A percentile compares a stretch with the other conserved stretches of the same genome.
Evolutionary conservation across 2,329 filamentous ascomycete genomes (phyloP).

Genomic region (Nemania sp.): DNA sequence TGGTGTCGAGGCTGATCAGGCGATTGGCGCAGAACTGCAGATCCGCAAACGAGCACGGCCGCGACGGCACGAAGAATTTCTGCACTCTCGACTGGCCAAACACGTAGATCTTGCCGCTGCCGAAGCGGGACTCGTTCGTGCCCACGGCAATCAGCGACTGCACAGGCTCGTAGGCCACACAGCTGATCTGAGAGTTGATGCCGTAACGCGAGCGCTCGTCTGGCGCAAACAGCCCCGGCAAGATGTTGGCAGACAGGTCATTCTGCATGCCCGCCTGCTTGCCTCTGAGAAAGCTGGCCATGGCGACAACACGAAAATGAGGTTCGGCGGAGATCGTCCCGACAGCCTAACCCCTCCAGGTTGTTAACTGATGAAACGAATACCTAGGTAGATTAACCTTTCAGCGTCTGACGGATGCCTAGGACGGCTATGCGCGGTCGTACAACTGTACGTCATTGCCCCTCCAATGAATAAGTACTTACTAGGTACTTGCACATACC

Average conservation of each 20-base stretch:
- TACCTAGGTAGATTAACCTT: not conserved
- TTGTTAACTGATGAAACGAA: not conserved
- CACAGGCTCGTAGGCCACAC: conserved; percentile 87
- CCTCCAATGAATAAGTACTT: no score
- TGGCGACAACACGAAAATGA: conserved; percentile 46
- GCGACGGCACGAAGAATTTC: conserved; percentile 70
- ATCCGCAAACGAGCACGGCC: conserved; percentile 72
- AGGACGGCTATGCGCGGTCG: no score
- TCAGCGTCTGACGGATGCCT: no score
- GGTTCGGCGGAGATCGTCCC: not conserved
- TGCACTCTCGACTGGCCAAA: conserved; percentile 82
- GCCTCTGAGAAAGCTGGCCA: conserved; percentile 86
- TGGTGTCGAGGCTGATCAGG: conserved; percentile 80
- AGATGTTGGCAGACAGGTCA: conserved; percentile 83
- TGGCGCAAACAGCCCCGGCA: conserved; percentile 75
- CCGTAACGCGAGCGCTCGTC: conserved; percentile 85
- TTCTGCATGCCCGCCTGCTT: conserved; percentile 93
- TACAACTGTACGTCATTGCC: no score
- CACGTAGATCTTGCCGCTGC: conserved; percentile 84
- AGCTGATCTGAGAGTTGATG: conserved; percentile 75
- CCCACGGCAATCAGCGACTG: conserved; percentile 92
- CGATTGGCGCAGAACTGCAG: conserved; percentile 87
- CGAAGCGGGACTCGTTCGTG: conserved; percentile 84
- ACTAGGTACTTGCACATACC: no score
- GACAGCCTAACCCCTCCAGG: no score